A percentile compares a stretch with the other conserved stretches of the same genome.
These are phyloP conservation scores for Monilinia fructigena DNA, from an alignment of 2,329 filamentous ascomycete genomes.

Conservation along the genomic window DNA sequence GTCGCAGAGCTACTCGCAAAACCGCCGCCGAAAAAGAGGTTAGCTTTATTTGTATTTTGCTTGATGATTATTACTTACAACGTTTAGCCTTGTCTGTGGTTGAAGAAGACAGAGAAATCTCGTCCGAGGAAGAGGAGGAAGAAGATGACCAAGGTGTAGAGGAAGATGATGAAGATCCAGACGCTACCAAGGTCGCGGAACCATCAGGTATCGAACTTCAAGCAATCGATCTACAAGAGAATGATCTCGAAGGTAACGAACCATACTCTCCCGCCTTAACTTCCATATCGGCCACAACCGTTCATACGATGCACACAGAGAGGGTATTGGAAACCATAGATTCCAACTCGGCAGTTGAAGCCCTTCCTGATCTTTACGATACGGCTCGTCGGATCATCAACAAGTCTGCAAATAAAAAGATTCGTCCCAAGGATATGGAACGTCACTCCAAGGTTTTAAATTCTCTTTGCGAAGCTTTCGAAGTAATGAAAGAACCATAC, in stretches of 20 bases:
- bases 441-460: slow-evolving; percentile 38
- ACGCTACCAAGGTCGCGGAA: slow-evolving; percentile 14
- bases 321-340: slow-evolving; percentile 40
- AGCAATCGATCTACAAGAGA: not conserved
- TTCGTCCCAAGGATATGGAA: slow-evolving; percentile 28
- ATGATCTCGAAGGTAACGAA: not conserved
- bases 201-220: not conserved
- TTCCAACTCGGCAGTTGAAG: slow-evolving; percentile 41
- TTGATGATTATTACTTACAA: slow-evolving; percentile 22
- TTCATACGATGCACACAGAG: slow-evolving; percentile 29
- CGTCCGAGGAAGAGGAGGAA: slow-evolving; percentile 2
- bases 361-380: slow-evolving; percentile 42
- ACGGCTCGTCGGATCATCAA: slow-evolving; percentile 41
- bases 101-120: slow-evolving; percentile 29
- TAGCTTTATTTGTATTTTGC: not conserved
- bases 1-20: slow-evolving; percentile 5
- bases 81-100: slow-evolving; percentile 36
- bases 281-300: slow-evolving; percentile 35
- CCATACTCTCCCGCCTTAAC: not conserved
- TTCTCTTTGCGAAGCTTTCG: slow-evolving; percentile 26
- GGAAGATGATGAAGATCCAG: slow-evolving; percentile 22
- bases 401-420: slow-evolving; percentile 40
- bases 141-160: slow-evolving; percentile 21
- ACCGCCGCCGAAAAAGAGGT: slow-evolving; percentile 28
- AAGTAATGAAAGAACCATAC: slow-evolving; percentile 25